Conservation (phyloP, 495 filamentous ascomycete genomes). For the Bombardia bombarda region DNA sequence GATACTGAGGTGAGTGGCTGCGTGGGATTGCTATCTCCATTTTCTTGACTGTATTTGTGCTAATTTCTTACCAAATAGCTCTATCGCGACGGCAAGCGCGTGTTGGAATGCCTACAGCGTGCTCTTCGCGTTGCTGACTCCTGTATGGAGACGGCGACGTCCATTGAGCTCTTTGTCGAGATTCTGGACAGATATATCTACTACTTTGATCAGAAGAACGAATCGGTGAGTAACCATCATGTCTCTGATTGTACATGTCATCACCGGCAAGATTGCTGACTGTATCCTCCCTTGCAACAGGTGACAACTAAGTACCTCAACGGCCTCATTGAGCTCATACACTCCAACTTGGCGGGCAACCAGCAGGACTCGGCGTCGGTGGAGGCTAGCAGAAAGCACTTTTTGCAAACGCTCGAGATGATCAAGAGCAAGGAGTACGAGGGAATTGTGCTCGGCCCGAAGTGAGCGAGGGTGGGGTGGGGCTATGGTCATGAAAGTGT, state of each 20-base stretch:
- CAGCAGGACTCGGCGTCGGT: conserved; percentile 73
- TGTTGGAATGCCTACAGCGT: conserved; percentile 91
- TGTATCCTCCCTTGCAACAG: conserved; percentile 28
- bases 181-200: conserved; percentile 98
- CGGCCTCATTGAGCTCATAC: conserved; percentile 95
- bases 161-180: conserved; percentile 95
- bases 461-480: conserved; percentile 44
- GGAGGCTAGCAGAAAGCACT: conserved; percentile 83
- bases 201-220: conserved; percentile 98
- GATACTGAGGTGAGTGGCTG: conserved; percentile 62
- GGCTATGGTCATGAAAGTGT: no score
- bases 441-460: conserved; percentile 71
- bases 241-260: no score
- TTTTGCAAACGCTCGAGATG: conserved; percentile 88
- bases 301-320: conserved; percentile 98
- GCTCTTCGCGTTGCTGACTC: conserved; percentile 94
- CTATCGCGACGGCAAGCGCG: conserved; percentile 94
- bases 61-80: conserved; percentile 46
- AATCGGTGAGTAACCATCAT: conserved; percentile 56
- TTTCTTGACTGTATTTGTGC: conserved; percentile 7
- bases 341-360: conserved; percentile 77
- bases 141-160: conserved; percentile 98
- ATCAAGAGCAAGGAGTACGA: conserved; percentile 88
- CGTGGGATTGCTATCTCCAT: background rate
- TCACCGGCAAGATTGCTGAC: background rate